A percentile compares a stretch with the other conserved stretches of the same genome.
Evolutionary conservation across 2,329 filamentous ascomycete species (phyloP).

Genomic region (Microcyclosporella mali): DNA sequence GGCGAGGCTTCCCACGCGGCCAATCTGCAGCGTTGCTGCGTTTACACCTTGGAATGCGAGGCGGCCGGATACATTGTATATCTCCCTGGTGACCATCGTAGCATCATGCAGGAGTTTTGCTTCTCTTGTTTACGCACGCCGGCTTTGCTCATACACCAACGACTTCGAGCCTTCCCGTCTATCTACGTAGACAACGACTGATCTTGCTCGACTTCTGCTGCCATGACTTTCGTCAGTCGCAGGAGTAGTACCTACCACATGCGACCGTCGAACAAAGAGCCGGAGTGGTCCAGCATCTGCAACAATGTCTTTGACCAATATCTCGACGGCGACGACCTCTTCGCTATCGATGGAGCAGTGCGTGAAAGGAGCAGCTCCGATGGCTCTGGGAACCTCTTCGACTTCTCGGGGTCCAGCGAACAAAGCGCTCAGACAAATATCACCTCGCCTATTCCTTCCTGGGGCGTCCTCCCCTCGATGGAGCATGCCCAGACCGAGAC

Average conservation of each 20-base stretch:
- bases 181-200: neutral
- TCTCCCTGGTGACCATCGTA: conserved; percentile 10
- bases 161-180: too few species aligned
- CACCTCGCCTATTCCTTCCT: conserved; percentile 45
- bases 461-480: conserved; percentile 26
- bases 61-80: conserved; percentile 12
- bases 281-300: conserved; percentile 51
- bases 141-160: too few species aligned
- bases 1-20: conserved; percentile 9
- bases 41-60: conserved; percentile 23
- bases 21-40: conserved; percentile 19
- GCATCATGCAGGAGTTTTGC: conserved; percentile 11
- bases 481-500: conserved; percentile 18
- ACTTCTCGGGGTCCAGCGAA: conserved; percentile 47
- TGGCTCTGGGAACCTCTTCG: conserved; percentile 43
- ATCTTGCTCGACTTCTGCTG: neutral
- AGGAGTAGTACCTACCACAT: conserved; percentile 29
- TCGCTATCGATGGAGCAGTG: conserved; percentile 42
- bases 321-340: conserved; percentile 50
- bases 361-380: conserved; percentile 45
- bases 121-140: conserved; percentile 3
- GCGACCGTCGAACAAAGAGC: conserved; percentile 47
- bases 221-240: conserved; percentile 20
- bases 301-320: conserved; percentile 60
- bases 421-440: conserved; percentile 42